Base-by-base conservation (phyloP, 768 basidiomycete species). In the Lepiota subincarnata region DNA sequence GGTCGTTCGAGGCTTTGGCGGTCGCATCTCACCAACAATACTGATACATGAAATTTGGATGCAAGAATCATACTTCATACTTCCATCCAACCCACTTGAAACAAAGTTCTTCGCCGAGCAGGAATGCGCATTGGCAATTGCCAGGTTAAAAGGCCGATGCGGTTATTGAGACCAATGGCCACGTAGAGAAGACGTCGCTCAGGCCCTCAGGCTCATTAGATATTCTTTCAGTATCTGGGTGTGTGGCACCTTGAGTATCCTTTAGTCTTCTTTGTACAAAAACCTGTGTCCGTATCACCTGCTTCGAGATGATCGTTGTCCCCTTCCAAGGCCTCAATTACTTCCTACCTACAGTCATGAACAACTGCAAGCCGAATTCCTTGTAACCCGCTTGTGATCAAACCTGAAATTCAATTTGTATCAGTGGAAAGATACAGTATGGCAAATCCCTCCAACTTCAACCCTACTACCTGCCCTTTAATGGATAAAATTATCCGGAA, bases 331-430 rank as follows among this genome's bases (percentile, higher is more conserved):
- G 73, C 0, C 55, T 75, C n/a, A 71, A 68, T 47, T 61, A 75
- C 7, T 77, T 76, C 61, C 64, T 77, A 59, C 78, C 78, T 1
- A 75, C 76, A 13, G 75, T 79, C 12, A 63, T 79, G 18, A 66
- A 72, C 10, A 69, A 67, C 11, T 69, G 76, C 77, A 56, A 56
- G 31, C 10, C 8, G 31, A 8, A 11, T 39, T n/a, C n/a, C 12
- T 40, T 10, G 19, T 14, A 13, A 18, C 7, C 31, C 36, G 49
- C 11, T 47, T 31, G 20, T 51, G 12, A 55, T 35, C 26, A 7
- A 38, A 38, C 35, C 26, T 20, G 31, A 22, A n/a, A 20, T 24
- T 28, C 8, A 39, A 40, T 20, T 31, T 31, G 7, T 8, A 31
- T 34, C 51, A 72, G 71, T 71, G 26, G 72, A 72, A 22, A 59